A percentile compares a stretch with the other conserved stretches of the same genome.
These are phyloP conservation scores for Saussurea involucrata DNA, from an alignment of 129 eudicot species.

Conservation along the genomic window DNA sequence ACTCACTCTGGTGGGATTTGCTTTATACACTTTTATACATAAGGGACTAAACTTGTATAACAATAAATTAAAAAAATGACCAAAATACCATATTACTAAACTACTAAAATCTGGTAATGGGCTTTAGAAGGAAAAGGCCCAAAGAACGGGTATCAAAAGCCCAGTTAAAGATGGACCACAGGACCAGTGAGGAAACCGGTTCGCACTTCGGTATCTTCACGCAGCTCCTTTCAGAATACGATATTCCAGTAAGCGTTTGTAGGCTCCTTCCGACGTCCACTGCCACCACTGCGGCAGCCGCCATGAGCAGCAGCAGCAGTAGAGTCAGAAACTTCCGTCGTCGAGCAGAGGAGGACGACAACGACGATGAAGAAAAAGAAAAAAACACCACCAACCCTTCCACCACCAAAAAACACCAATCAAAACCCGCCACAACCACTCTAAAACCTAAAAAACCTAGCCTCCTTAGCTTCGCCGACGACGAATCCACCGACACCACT, in stretches of 20 bases:
- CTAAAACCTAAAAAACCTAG: conserved; percentile 64
- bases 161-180: neutral
- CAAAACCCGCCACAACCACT: conserved; percentile 27
- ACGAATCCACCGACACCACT: conserved; percentile 31
- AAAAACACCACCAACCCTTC: conserved; percentile 16
- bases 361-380: conserved; percentile 44
- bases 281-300: conserved; percentile 16
- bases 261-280: neutral
- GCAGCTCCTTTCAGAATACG: neutral
- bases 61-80: too few species aligned
- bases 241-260: neutral
- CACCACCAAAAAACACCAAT: conserved; percentile 21
- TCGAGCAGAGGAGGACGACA: conserved; percentile 50
- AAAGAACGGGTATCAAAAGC: neutral
- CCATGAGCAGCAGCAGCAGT: conserved; percentile 62
- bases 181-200: neutral
- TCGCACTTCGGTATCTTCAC: neutral
- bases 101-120: neutral
- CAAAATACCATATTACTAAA: too few species aligned
- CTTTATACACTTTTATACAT: too few species aligned
- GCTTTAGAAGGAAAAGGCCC: neutral
- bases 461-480: conserved; percentile 68
- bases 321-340: conserved; percentile 83
- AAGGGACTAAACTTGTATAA: too few species aligned
- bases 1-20: too few species aligned